Evolutionary conservation across 768 basidiomycete genomes (phyloP), one percentile per base, ranked within the genome.

Genomic region (Mrakia gelida): DNA sequence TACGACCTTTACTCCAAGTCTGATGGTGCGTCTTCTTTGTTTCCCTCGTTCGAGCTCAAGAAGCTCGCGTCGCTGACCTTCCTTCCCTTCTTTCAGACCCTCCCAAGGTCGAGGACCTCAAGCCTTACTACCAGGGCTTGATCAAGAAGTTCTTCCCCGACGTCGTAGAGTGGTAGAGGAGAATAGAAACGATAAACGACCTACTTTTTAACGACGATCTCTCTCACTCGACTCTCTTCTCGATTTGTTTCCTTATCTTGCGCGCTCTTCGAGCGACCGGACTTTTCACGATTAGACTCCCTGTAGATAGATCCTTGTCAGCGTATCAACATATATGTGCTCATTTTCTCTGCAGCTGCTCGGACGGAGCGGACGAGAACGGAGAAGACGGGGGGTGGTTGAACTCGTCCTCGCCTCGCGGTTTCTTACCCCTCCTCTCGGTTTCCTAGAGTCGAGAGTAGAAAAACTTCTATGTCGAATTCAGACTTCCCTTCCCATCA

Each of bases 1-100:
- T 96, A 95, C 84, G 94, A 95, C 82, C 88, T 97, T 10, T 97
- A 97, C 87, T 92, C 91, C 87, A 96, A 96, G 85, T 89, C 88
- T 81, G 92, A 95, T 43, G 56, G 49, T 67, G 30, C n/a, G 43
- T 45, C 15, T 75, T 9, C 5, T 65, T 28, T 13, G 18, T 21
- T 75, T 6, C 43, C 18, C 34, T 76, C 49, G 28, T 65, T 43
- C 34, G 38, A 8, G 38, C 65, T 13, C 1, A 38, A 2, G 63
- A 65, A 34, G 63, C 1, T 28, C 21, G 30, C 38, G 32, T 41
- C 16, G 65, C 30, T 73, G 71, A 30, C 21, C 13, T 52, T 18
- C 11, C 7, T 45, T 34, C 26, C 16, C 62, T 63, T 10, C 32
- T n/a, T 26, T 2, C 30, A 62, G 88, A 88, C 62, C 88, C 89